Conservation (phyloP, 148 eudicot genomes). For the Limonium bicolor region DNA sequence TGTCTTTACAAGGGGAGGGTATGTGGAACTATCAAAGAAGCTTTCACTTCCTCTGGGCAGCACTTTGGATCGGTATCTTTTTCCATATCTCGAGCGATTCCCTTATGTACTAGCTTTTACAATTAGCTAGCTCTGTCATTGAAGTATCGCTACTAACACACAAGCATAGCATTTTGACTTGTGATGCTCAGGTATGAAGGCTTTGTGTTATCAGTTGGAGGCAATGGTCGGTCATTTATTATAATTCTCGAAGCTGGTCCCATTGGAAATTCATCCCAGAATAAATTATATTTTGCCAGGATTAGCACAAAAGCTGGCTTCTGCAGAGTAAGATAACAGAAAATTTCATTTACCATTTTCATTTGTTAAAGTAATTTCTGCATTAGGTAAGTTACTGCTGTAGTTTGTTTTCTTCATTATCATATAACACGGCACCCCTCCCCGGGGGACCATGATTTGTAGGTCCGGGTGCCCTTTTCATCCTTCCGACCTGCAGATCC, state of each 20-base stretch:
- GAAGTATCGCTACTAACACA: no score
- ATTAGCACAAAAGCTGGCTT: conserved; percentile 89
- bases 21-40: conserved; percentile 63
- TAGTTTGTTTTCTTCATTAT: no score
- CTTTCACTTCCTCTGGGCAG: conserved; percentile 82
- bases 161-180: no score
- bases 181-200: conserved; percentile 71
- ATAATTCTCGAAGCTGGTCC: conserved; percentile 77
- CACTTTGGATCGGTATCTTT: conserved; percentile 78
- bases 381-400: no score
- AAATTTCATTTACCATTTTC: no score
- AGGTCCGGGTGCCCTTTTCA: conserved; percentile 92
- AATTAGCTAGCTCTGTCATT: no score
- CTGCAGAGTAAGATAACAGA: conserved; percentile 66
- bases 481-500: conserved; percentile 81
- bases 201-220: conserved; percentile 81
- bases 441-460: no score
- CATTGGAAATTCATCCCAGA: conserved; percentile 49
- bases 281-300: conserved; percentile 66
- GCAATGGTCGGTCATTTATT: conserved; percentile 91
- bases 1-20: conserved; percentile 92
- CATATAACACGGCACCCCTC: no score
- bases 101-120: no score
- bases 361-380: no score
- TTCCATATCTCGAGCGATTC: no score